Evolutionary conservation across 2,329 filamentous ascomycete species (phyloP), one percentile per base, ranked within the genome.

Genomic region (Xylariaceae sp.): DNA sequence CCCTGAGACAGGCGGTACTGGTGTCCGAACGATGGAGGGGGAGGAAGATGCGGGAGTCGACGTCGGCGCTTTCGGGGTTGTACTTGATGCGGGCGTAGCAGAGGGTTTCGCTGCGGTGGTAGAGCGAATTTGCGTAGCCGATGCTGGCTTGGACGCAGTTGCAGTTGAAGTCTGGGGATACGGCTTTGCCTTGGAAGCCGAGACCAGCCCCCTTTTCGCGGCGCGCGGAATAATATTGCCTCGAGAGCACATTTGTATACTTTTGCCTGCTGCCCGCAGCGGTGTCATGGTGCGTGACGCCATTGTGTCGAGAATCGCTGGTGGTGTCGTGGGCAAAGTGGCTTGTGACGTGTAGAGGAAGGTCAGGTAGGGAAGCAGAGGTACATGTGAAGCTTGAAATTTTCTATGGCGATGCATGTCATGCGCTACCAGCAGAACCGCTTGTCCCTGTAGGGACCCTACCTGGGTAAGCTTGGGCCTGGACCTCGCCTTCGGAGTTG

Each of bases 1-100:
- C 13, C 55, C 57, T 1, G 57, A 59, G 22, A 55, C 54, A 13
- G 59, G 49, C 30, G 59, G 59, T 37, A 57, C 26, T 30, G 51
- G 56, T 15, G 46, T 52, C 9, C 53, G 53, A 0, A 48, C 4
- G 3, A 51, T 13, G 6, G 48, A 8, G 4, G 43, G 12, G 1
- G 44, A 15, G 8, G 48, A 9, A 36, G 47, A 12, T 41, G 38
- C 22, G 36, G 46, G 19, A 19, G 37, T 38, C n/a, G 47, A 30
- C 39, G 22, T 11, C 6, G 6, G 22, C 6, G 22, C 22, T 26
- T 6, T 38, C n/a, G 36, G 51, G 8, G 16, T 24, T 34, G 40
- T 6, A 18, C 45, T 26, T 6, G 48, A 34, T 9, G 52, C 19
- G n/a, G 49, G 12, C 18, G 54, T 37, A 2, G 38, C 38, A 19